These are phyloP conservation scores for Cavenderia fasciculata DNA, from an alignment of 78 protist species.

Conservation along the genomic window DNA sequence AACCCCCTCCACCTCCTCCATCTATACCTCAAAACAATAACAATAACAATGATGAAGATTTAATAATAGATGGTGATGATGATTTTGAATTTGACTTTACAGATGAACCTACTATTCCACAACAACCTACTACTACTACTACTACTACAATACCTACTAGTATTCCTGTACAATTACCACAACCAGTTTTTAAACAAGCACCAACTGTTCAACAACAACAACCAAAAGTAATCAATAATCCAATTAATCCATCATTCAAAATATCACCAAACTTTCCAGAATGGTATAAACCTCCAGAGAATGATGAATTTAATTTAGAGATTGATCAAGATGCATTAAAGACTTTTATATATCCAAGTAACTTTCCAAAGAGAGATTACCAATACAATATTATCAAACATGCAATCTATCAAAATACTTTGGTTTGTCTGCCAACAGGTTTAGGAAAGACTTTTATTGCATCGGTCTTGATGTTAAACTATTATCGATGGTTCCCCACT, in stretches of 20 bases:
- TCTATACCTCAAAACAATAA: too few relatives aligned
- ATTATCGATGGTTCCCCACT: constrained; percentile 94
- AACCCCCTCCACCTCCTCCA: too few relatives aligned
- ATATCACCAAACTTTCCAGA: background rate
- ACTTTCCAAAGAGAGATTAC: constrained; percentile 80
- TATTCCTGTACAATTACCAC: too few relatives aligned
- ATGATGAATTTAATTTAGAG: background rate
- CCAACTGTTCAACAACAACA: background rate
- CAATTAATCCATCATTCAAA: background rate
- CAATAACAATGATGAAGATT: background rate
- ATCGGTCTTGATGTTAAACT: constrained; percentile 94
- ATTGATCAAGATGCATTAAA: background rate
- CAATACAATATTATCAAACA: constrained; percentile 76
- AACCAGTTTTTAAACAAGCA: background rate
- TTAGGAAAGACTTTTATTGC: constrained; percentile 98
- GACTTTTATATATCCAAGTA: constrained; percentile 59
- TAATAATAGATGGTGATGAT: background rate
- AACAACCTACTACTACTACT: background rate
- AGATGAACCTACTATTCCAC: background rate
- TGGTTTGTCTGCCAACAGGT: constrained; percentile 96
- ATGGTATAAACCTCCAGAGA: background rate
- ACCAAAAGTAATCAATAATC: background rate
- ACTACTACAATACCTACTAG: background rate
- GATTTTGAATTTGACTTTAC: constrained; percentile 13
- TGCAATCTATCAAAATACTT: constrained; percentile 84